phyloP scores from a whole-genome alignment of 768 basidiomycete species.

The Mycena amicta region DNA sequence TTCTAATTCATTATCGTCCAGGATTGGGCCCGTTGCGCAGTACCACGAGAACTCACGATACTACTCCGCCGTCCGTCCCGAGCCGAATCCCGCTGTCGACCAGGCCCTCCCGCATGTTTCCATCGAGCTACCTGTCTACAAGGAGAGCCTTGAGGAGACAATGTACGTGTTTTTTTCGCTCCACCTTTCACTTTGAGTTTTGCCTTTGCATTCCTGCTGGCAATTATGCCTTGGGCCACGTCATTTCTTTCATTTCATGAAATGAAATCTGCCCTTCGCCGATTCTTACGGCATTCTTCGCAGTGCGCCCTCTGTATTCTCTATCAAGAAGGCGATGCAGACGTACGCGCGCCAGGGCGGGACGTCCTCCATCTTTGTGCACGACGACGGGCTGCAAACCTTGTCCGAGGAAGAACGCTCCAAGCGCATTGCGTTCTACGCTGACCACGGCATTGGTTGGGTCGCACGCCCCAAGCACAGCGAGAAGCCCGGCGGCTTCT shows the following conservation, averaged over 20 bases:
- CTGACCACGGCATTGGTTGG: constrained; percentile 78
- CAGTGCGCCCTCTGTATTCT: constrained; percentile 75
- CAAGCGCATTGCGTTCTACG: constrained; percentile 73
- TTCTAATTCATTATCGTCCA: constrained; percentile 27
- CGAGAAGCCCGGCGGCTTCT: constrained; percentile 61
- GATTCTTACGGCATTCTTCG: constrained; percentile 3
- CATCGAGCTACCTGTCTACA: constrained; percentile 87
- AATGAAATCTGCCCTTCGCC: not conserved
- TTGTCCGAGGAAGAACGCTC: constrained; percentile 62
- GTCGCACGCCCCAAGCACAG: constrained; percentile 80
- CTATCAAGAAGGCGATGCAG: constrained; percentile 84
- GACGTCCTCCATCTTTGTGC: constrained; percentile 75
- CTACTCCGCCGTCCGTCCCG: constrained; percentile 72
- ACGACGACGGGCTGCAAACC: constrained; percentile 83
- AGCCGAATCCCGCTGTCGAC: constrained; percentile 64
- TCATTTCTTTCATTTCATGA: constrained; percentile 12
- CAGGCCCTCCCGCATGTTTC: constrained; percentile 71
- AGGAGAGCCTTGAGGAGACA: constrained; percentile 78
- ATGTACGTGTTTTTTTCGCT: constrained; percentile 54
- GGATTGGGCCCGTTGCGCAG: constrained; percentile 83
- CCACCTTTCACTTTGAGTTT: not conserved
- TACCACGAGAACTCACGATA: constrained; percentile 84
- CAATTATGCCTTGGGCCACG: not conserved
- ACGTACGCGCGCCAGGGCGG: constrained; percentile 93
- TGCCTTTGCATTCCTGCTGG: not conserved